A percentile compares a stretch with the other conserved stretches of the same genome.
phyloP scores from a whole-genome alignment of 2,329 filamentous ascomycete genomes.

The Paradendryphiella salina region DNA sequence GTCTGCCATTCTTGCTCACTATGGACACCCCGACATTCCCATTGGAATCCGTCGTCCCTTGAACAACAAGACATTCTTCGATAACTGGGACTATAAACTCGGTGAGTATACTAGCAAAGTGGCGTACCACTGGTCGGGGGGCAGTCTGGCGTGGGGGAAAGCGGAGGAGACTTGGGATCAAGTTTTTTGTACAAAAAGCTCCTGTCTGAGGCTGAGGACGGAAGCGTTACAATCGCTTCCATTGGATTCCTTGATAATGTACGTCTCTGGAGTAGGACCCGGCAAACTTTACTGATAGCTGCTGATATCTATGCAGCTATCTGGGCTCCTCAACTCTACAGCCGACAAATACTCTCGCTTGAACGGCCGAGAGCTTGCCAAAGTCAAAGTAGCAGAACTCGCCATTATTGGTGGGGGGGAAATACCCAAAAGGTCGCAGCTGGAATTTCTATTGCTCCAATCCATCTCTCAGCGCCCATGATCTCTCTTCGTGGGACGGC shows the following conservation, averaged over 20 bases:
- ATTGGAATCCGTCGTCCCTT: too few species aligned
- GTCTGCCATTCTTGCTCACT: too few species aligned
- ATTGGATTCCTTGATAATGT: not conserved
- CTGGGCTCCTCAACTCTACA: not conserved
- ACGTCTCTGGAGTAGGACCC: not conserved
- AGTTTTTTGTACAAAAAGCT: not conserved
- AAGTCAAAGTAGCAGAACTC: too few species aligned
- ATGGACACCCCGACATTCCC: too few species aligned
- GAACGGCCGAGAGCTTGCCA: not conserved
- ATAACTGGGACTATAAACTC: not conserved
- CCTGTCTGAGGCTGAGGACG: not conserved
- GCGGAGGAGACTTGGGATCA: not conserved
- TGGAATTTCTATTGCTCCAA: too few species aligned
- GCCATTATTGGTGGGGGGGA: too few species aligned
- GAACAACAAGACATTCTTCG: not conserved
- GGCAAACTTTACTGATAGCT: not conserved
- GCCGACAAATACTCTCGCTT: not conserved
- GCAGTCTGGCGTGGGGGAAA: not conserved
- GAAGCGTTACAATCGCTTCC: not conserved
- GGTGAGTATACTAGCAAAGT: constrained; percentile 3
- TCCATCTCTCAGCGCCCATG: not conserved
- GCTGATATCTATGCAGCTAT: not conserved
- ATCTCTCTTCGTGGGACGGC: not conserved
- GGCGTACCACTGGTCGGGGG: constrained; percentile 4
- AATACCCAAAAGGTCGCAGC: too few species aligned